These are phyloP conservation scores for Metschnikowia dekortorum DNA, from an alignment of 805 yeast species.

Conservation along the genomic window DNA sequence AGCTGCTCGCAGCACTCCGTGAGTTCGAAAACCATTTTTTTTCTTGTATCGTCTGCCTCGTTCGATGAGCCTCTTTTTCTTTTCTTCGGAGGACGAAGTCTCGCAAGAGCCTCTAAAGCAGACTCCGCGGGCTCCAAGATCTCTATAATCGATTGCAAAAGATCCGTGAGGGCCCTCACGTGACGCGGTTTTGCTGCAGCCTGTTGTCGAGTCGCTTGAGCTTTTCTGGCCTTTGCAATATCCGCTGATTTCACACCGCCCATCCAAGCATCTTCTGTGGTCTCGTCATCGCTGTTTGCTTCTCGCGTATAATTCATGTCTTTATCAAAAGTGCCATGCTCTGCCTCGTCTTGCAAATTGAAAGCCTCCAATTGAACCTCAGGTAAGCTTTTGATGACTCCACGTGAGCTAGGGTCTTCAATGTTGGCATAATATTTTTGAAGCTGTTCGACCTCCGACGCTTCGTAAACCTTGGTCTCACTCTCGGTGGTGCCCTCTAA, in stretches of 20 bases:
- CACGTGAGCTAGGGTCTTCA: conserved; percentile 16
- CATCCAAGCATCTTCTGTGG: conserved; percentile 23
- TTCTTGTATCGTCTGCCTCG: conserved; percentile 10
- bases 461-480: conserved; percentile 9
- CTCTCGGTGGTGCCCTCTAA: conserved; percentile 18
- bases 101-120: conserved; percentile 50
- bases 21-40: conserved; percentile 26
- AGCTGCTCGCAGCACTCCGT: conserved; percentile 49
- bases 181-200: background rate
- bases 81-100: conserved; percentile 20
- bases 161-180: conserved; percentile 9
- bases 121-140: conserved; percentile 57
- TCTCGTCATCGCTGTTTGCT: conserved; percentile 28
- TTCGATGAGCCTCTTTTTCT: conserved; percentile 15
- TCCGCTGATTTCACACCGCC: conserved; percentile 7
- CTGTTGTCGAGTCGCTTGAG: conserved; percentile 8
- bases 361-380: conserved; percentile 50
- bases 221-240: conserved; percentile 36
- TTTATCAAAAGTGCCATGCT: conserved; percentile 56
- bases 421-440: conserved; percentile 25
- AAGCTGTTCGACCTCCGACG: background rate
- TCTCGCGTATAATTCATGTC: conserved; percentile 54
- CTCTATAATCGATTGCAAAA: conserved; percentile 30
- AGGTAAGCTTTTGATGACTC: background rate
- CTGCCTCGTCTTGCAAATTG: conserved; percentile 51